Base-by-base conservation (phyloP, 2,329 filamentous ascomycete genomes). In the Coleophoma crateriformis region DNA sequence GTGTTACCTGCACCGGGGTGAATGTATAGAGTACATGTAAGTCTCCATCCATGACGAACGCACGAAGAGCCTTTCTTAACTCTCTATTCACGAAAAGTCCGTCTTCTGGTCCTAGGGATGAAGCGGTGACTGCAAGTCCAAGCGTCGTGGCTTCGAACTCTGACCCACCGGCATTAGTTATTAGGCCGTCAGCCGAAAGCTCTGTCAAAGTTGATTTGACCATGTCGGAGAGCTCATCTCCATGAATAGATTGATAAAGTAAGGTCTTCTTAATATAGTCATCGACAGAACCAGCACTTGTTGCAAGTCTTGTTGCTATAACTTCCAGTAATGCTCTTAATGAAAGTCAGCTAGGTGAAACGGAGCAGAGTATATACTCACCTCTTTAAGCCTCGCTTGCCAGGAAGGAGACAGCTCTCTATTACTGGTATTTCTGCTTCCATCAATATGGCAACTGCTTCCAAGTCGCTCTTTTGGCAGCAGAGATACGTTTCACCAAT, bases 11-110 rank as follows among this genome's bases (percentile, higher is more conserved):
- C 2, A 90, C 76, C 0, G 87, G 87, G 0, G 87, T 90, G 55
- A 90, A 90, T 35, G 81, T 82, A 62, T 90, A 91, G 43, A 90
- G 76, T 12, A 88, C 77, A 59, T 90, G 87, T 82, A 91, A 84
- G 54, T 91, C 87, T 4, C 85, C 84, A 60, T 90, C 86, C 79
- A 91, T 84, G 12, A 90, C 87, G 60, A 91, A 90, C 1, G 84
- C 84, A 52, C 78, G 73, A 3, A 90, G 72, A 0, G 87, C 84
- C 56, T 77, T 77, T 50, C 75, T 75, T 44, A 90, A 72, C 64
- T 91, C 87, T 42, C 79, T 73, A 57, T 90, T 73, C 15, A 90
- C 76, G 58, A 90, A 90, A 1, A 88, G 67, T 0, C 87, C 87
- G 58, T 90, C 87, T 51, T 88, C 84, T 0, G 86, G 87, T 46